These are phyloP conservation scores for Boletus sp. DNA, from an alignment of 1,284 basidiomycete species.

Conservation along the genomic window DNA sequence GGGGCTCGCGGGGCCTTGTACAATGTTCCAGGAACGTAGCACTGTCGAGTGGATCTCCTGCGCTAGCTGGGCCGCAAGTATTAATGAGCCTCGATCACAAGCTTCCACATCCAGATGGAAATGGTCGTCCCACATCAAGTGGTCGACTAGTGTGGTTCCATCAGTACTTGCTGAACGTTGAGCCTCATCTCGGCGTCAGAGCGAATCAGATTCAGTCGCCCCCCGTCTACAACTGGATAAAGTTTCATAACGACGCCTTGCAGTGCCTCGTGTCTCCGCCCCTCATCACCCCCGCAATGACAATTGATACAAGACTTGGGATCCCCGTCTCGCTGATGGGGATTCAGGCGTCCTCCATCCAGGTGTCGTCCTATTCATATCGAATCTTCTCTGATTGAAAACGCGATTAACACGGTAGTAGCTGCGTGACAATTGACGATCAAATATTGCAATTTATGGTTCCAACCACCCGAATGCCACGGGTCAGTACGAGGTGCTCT, in stretches of 20 bases:
- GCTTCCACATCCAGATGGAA: constrained; percentile 17
- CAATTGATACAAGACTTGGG: constrained; percentile 6
- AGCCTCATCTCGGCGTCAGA: constrained; percentile 30
- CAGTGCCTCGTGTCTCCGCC: constrained; percentile 21
- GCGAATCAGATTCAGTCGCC: constrained; percentile 19
- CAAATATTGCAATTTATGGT: constrained; percentile 6
- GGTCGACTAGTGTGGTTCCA: constrained; percentile 9
- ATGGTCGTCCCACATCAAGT: constrained; percentile 6
- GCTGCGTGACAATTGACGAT: constrained; percentile 12
- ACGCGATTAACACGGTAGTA: constrained; percentile 17
- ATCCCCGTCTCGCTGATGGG: constrained; percentile 19
- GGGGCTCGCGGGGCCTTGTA: constrained; percentile 7
- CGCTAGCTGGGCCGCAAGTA: constrained; percentile 7
- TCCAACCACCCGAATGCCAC: constrained; percentile 7
- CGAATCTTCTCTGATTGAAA: constrained; percentile 19
- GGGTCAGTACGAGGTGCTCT: constrained; percentile 5
- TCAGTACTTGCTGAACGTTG: constrained; percentile 6
- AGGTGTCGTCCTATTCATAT: constrained; percentile 24
- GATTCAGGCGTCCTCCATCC: constrained; percentile 4
- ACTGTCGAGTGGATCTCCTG: constrained; percentile 7
- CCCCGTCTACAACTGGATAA: constrained; percentile 12
- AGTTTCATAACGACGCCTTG: constrained; percentile 26
- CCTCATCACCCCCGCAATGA: constrained; percentile 27
- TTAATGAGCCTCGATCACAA: constrained; percentile 22
- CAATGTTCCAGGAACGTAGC: constrained; percentile 5